Evolutionary conservation across 1,139 yeast species (phyloP).

Genomic region (Yamadazyma trypodendri): DNA sequence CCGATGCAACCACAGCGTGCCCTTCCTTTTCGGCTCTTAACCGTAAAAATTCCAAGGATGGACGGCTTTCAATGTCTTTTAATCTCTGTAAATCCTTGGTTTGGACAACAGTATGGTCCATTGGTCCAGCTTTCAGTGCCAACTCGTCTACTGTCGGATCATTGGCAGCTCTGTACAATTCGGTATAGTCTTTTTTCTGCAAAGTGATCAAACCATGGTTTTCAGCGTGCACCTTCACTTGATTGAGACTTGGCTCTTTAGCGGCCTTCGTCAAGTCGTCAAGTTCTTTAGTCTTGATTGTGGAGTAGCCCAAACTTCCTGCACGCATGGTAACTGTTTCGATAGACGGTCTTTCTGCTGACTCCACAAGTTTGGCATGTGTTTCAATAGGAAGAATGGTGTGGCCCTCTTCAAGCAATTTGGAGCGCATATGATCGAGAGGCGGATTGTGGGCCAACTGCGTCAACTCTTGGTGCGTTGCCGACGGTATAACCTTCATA

Average conservation of each 20-base stretch:
- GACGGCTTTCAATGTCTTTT: constrained; percentile 16
- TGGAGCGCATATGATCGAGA: constrained; percentile 23
- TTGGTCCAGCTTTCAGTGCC: constrained; percentile 18
- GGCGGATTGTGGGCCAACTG: constrained; percentile 17
- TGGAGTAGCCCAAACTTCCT: constrained; percentile 12
- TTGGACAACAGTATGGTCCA: constrained; percentile 13
- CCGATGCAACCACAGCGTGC: constrained; percentile 3
- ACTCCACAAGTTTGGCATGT: constrained; percentile 16
- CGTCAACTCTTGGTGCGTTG: constrained; percentile 7
- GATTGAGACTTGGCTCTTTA: constrained; percentile 30
- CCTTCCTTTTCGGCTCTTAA: constrained; percentile 12
- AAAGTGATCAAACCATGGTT: constrained; percentile 35
- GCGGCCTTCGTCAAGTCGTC: constrained; percentile 24
- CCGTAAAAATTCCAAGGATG: constrained; percentile 22
- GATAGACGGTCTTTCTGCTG: constrained; percentile 16
- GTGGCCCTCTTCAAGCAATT: constrained; percentile 13
- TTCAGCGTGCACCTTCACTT: constrained; percentile 37
- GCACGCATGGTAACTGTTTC: constrained; percentile 16
- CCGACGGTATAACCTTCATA: constrained; percentile 7
- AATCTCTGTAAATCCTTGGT: constrained; percentile 14
- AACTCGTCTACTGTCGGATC: constrained; percentile 33
- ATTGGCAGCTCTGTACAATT: constrained; percentile 32
- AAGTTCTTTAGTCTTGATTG: constrained; percentile 17
- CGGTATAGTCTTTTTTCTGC: constrained; percentile 34
- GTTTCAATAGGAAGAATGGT: constrained; percentile 19